phyloP scores from a whole-genome alignment of 768 basidiomycete genomes.

The Paxillus rubicundulus region DNA sequence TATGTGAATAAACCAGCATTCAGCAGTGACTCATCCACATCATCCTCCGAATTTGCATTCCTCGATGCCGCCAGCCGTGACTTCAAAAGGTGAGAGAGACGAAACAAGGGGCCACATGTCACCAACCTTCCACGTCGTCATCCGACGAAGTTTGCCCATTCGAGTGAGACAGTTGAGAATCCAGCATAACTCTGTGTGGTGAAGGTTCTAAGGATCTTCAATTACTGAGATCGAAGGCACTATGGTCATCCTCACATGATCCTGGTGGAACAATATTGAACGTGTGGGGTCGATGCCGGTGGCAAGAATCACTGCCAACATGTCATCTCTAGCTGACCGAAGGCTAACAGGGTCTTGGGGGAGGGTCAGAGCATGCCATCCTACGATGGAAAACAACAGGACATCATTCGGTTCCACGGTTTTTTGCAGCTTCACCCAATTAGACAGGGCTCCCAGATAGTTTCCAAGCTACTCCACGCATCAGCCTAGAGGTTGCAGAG shows the following conservation, averaged over 20 bases:
- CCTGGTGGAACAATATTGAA: slow-evolving; percentile 82
- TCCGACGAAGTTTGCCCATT: slow-evolving; percentile 76
- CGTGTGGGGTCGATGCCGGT: slow-evolving; percentile 78
- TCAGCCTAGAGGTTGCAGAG: slow-evolving; percentile 4
- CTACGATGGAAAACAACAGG: slow-evolving; percentile 84
- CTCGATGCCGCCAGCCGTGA: slow-evolving; percentile 70
- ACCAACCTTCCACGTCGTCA: slow-evolving; percentile 96
- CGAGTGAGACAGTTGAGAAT: slow-evolving; percentile 83
- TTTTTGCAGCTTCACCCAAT: slow-evolving; percentile 83
- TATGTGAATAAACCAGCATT: slow-evolving; percentile 89
- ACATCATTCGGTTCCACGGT: slow-evolving; percentile 54
- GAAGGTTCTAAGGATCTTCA: slow-evolving; percentile 54
- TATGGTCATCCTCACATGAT: slow-evolving; percentile 58
- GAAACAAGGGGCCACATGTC: background rate
- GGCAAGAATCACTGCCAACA: slow-evolving; percentile 81
- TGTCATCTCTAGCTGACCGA: slow-evolving; percentile 60
- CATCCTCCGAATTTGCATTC: slow-evolving; percentile 71
- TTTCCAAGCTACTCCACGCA: slow-evolving; percentile 71
- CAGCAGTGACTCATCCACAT: slow-evolving; percentile 77
- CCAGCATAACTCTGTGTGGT: slow-evolving; percentile 89
- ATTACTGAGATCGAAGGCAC: background rate
- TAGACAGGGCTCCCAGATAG: slow-evolving; percentile 84
- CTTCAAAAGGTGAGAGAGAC: slow-evolving; percentile 36
- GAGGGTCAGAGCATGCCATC: slow-evolving; percentile 91
- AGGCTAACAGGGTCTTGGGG: slow-evolving; percentile 78